These are phyloP conservation scores for Cyberlindnera japonica DNA, from an alignment of 805 yeast genomes.

Conservation along the genomic window DNA sequence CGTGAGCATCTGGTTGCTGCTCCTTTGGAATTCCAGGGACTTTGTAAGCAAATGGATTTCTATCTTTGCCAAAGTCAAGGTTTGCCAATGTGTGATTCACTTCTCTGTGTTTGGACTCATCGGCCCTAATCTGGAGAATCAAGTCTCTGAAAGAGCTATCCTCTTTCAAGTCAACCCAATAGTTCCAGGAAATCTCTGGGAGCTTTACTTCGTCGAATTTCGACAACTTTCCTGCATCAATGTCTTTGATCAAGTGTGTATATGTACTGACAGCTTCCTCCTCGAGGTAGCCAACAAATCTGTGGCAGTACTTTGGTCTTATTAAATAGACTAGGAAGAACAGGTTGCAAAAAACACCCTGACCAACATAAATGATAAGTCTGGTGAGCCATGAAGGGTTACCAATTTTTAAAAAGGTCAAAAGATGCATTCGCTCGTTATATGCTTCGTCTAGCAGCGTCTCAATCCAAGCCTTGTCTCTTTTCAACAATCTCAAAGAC, in stretches of 20 bases:
- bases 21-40: conserved; percentile 24
- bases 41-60: conserved; percentile 64
- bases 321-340: conserved; percentile 59
- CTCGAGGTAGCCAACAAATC: conserved; percentile 75
- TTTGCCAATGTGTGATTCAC: conserved; percentile 77
- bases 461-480: conserved; percentile 75
- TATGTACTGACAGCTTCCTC: conserved; percentile 75
- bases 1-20: conserved; percentile 14
- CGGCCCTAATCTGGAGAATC: conserved; percentile 62
- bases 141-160: conserved; percentile 55
- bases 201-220: conserved; percentile 41
- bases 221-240: conserved; percentile 47
- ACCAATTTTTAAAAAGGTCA: conserved; percentile 63
- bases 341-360: conserved; percentile 65
- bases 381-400: conserved; percentile 59
- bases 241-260: conserved; percentile 53
- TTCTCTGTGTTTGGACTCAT: conserved; percentile 76
- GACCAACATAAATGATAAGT: conserved; percentile 54
- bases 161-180: conserved; percentile 53
- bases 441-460: conserved; percentile 72
- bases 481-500: conserved; percentile 52
- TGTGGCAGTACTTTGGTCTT: conserved; percentile 62
- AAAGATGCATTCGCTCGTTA: conserved; percentile 73
- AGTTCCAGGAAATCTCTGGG: conserved; percentile 58
- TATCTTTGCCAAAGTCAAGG: conserved; percentile 46